These are phyloP conservation scores for Cryptococcus jaspeensis DNA, from an alignment of 1,284 basidiomycete species.

Conservation along the genomic window DNA sequence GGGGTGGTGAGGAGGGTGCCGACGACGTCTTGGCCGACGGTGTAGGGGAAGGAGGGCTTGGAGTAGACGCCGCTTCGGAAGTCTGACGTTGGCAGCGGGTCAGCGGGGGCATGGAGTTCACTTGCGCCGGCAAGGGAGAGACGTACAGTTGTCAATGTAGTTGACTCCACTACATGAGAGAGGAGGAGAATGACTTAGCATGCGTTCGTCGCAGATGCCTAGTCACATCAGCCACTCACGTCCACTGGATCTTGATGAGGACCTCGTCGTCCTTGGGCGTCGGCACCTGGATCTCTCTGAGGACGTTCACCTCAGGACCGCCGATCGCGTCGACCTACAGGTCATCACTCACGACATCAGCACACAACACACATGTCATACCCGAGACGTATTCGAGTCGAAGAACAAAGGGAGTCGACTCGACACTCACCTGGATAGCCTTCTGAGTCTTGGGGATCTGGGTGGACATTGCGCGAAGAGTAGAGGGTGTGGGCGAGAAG, in stretches of 20 bases:
- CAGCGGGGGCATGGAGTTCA: neutral
- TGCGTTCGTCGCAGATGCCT: neutral
- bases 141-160: slow-evolving; percentile 59
- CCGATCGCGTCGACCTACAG: slow-evolving; percentile 58
- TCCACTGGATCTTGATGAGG: slow-evolving; percentile 68
- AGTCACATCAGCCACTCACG: slow-evolving; percentile 18
- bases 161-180: slow-evolving; percentile 63
- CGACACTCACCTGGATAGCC: slow-evolving; percentile 51
- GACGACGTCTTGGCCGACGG: slow-evolving; percentile 73
- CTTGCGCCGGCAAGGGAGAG: neutral
- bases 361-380: neutral
- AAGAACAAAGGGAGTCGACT: neutral
- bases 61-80: slow-evolving; percentile 55
- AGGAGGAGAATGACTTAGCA: neutral
- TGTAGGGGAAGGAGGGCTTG: slow-evolving; percentile 65
- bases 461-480: neutral
- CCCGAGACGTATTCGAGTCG: too few relatives aligned
- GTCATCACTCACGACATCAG: too few relatives aligned
- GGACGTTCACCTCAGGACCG: slow-evolving; percentile 65
- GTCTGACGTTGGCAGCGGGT: slow-evolving; percentile 25
- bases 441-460: slow-evolving; percentile 54
- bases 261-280: slow-evolving; percentile 64
- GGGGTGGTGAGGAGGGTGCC: slow-evolving; percentile 75
- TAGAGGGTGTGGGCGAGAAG: too few relatives aligned
- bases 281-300: slow-evolving; percentile 64